Evolutionary conservation across 108 stramenopile genomes (phyloP).

Genomic region (Hondaea fermentalgiana): DNA sequence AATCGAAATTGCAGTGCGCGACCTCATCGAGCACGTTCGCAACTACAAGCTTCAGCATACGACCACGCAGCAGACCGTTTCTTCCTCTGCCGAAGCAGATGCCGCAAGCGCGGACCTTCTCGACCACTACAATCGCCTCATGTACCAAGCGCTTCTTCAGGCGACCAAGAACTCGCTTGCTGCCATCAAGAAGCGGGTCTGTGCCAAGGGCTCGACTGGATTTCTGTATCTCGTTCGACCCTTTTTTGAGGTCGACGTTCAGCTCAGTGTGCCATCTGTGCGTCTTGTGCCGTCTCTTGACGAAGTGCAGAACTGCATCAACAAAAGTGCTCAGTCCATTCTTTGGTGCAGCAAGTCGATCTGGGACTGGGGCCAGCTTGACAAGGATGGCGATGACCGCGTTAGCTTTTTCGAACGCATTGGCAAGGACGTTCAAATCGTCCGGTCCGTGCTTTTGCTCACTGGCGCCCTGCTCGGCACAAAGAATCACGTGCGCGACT

Average conservation of each 20-base stretch:
- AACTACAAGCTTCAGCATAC: background rate
- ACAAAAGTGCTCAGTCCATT: conserved; percentile 39
- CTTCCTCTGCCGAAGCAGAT: background rate
- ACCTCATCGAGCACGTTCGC: conserved; percentile 33
- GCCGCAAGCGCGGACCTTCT: background rate
- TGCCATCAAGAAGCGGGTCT: conserved; percentile 40
- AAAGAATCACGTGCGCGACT: conserved; percentile 39
- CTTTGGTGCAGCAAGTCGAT: conserved; percentile 37
- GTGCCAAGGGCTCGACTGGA: background rate
- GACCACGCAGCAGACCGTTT: no score
- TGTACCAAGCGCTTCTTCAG: conserved; percentile 45
- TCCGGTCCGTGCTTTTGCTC: conserved; percentile 51
- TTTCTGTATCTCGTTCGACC: conserved; percentile 30
- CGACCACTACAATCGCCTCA: conserved; percentile 35
- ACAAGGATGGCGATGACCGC: background rate
- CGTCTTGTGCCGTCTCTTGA: conserved; percentile 50
- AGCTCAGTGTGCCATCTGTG: conserved; percentile 54
- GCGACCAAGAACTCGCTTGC: conserved; percentile 45
- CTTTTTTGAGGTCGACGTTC: conserved; percentile 60
- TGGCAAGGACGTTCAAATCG: conserved; percentile 49
- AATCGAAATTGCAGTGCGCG: conserved; percentile 54
- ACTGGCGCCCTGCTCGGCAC: conserved; percentile 54
- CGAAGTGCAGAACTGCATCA: conserved; percentile 53
- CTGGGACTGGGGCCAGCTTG: conserved; percentile 40
- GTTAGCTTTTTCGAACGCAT: conserved; percentile 40